A percentile compares a stretch with the other conserved stretches of the same genome.
These are phyloP conservation scores for Ophiocordyceps camponoti-rufipedis DNA, from an alignment of 2,329 filamentous ascomycete species.

Conservation along the genomic window DNA sequence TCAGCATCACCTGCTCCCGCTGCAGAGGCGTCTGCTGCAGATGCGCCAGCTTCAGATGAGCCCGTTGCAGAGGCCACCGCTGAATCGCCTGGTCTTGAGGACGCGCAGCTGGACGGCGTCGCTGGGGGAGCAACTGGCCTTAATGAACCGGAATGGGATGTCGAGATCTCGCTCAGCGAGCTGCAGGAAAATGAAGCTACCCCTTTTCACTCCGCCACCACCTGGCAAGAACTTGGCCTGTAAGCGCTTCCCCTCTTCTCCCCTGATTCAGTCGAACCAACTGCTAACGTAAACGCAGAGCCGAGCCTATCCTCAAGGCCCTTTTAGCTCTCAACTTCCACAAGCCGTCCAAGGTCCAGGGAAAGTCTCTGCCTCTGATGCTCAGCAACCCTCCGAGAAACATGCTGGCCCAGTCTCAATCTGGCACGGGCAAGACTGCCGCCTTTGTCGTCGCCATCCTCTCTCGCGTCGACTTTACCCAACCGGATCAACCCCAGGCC, in stretches of 20 bases:
- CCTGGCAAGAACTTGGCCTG: conserved; percentile 76
- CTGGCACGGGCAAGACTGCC: conserved; percentile 93
- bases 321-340: conserved; percentile 70
- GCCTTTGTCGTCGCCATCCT: conserved; percentile 90
- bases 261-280: too few species aligned
- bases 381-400: conserved; percentile 74
- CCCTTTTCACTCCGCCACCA: conserved; percentile 68
- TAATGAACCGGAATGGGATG: conserved; percentile 63
- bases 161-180: conserved; percentile 84
- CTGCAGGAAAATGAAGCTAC: conserved; percentile 74
- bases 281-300: conserved; percentile 8
- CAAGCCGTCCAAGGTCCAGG: conserved; percentile 96
- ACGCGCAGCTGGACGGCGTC: conserved; percentile 19
- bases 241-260: conserved; percentile 16
- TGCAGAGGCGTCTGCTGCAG: not conserved
- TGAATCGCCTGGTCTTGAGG: conserved; percentile 3
- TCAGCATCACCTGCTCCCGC: not conserved
- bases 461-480: conserved; percentile 60
- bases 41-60: not conserved
- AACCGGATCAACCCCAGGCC: conserved; percentile 58
- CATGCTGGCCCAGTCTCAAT: conserved; percentile 98
- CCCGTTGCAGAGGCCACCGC: conserved; percentile 1
- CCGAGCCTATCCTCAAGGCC: conserved; percentile 50
- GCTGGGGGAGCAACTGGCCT: conserved; percentile 30
- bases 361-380: conserved; percentile 79